Evolutionary conservation across 331 rosid genomes (phyloP), one percentile per base, ranked within the genome.

Genomic region (Rhamnella rubrinervis): DNA sequence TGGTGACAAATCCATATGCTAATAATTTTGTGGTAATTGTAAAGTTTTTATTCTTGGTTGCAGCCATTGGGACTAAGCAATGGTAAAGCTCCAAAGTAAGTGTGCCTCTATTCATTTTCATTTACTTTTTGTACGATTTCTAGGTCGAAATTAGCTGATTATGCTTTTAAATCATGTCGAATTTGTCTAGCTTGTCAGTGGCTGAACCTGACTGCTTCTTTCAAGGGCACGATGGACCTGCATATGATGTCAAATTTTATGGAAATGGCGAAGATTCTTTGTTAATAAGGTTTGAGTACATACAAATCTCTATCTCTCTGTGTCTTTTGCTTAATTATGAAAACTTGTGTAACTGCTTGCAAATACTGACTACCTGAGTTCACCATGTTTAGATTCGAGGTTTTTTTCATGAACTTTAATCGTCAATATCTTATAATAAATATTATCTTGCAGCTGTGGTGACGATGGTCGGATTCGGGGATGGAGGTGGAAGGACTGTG

Each of bases 391-490:
- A 11, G 31, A 16, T 49, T n/a, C 1, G 6, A 57, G 46, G 57
- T 12, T 23, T 39, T n/a, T 20, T 41, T 17, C 23, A 23, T 6
- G 17, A 37, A 11, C 14, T 44, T 44, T 44, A 44, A 2, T 16
- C 14, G 2, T 44, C 4, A 44, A 14, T 12, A 40, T 44, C 49
- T 44, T 44, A 44, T 44, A 44, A 44, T 44, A 44, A 59, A 49
- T 69, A 56, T 55, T 70, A 19, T 47, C 37, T 55, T 77, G 74
- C 78, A 90, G 97, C 63, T 90, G 98, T 16, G 98, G 97, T 1
- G 98, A 93, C 64, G 98, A 93, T 71, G 98, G 97, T 25, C 86
- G 85, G 61, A 83, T 91, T 71, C 89, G 83, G 55, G 97, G 96
- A 74, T 93, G 97, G 98, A 88, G 78, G 67, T 91, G 97, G 97